Base-by-base conservation (phyloP, 139 green algal genomes). In the Auxenochlorella pyrenoidosa region DNA sequence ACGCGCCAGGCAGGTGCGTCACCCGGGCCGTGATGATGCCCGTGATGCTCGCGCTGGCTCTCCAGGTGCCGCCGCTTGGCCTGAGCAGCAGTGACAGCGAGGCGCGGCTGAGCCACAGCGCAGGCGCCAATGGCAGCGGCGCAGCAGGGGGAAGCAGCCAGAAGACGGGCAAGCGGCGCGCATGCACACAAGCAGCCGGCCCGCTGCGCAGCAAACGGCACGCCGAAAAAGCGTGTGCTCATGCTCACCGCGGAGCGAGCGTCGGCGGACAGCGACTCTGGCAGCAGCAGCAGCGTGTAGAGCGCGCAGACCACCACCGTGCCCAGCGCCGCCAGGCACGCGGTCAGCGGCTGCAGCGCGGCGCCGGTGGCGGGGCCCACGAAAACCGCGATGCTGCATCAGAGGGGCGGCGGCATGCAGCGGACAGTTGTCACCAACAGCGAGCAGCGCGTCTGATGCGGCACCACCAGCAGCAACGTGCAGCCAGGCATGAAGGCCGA, bases 251-350 rank as follows among this genome's bases (percentile, higher is more conserved):
- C 41, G 3, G 28, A 30, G 10, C 70, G 79, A 28, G 88, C 84
- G 30, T 78, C 59, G 0, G 15, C 38, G 0, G 83, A 43, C 54
- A 93, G 58, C 0, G 86, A 90, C 77, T 94, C 92, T 32, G 89
- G 89, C 32, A 94, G 43, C 1, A 93, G 18, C 0, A 91, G 26
- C 10, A 89, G 59, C 6, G 84, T 86, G 59, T 88, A 92, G 24
- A 79, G 0, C 0, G 80, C 60, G 65, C 77, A 87, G 41, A 54
- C 38, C 12, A 24, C 40, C 0, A 87, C 80, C 26, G 65, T 71
- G 30, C 41, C 83, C 30, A 86, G 63, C 32, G 78, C 83, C 6
- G 73, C 47, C 59, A 82, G 84, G 5, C 82, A 68, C 15, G 85
- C 79, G n/a, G 47, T n/a, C 32, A 87, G 36, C 3, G 82, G 83